Evolutionary conservation across 106 monocot species (phyloP).

Genomic region (Dioscorea zingiberensis): DNA sequence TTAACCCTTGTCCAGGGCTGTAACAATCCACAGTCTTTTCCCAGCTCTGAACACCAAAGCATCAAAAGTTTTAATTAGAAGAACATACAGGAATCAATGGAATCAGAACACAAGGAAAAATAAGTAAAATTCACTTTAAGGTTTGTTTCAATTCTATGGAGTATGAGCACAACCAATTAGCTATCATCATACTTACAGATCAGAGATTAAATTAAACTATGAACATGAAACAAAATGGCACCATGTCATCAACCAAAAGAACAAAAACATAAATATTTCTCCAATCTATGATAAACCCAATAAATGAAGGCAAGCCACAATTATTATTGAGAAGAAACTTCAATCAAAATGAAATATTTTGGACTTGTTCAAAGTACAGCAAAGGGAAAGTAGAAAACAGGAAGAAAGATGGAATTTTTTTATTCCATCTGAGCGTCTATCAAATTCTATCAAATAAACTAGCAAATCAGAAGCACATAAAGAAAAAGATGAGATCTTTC

Average conservation of each 20-base stretch:
- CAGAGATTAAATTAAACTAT: background rate
- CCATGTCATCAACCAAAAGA: background rate
- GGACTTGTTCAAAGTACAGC: too few relatives aligned
- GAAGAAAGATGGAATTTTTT: too few relatives aligned
- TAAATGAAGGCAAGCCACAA: too few relatives aligned
- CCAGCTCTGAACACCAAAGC: constrained; percentile 54
- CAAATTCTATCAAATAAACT: background rate
- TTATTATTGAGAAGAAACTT: too few relatives aligned
- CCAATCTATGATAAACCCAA: too few relatives aligned
- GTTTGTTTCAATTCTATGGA: too few relatives aligned
- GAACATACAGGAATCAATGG: background rate
- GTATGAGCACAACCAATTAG: background rate
- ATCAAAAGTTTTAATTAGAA: background rate
- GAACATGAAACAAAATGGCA: background rate
- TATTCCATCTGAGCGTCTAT: too few relatives aligned
- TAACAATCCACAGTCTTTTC: constrained; percentile 97
- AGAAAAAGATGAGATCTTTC: background rate
- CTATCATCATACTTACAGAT: background rate
- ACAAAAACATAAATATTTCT: too few relatives aligned
- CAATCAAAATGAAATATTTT: too few relatives aligned
- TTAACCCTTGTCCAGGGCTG: constrained; percentile 93
- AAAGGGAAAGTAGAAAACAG: too few relatives aligned
- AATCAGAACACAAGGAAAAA: background rate
- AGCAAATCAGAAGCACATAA: background rate
- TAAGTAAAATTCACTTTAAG: background rate